These are phyloP conservation scores for Penicillium capsulatum DNA, from an alignment of 2,329 filamentous ascomycete species.

Conservation along the genomic window DNA sequence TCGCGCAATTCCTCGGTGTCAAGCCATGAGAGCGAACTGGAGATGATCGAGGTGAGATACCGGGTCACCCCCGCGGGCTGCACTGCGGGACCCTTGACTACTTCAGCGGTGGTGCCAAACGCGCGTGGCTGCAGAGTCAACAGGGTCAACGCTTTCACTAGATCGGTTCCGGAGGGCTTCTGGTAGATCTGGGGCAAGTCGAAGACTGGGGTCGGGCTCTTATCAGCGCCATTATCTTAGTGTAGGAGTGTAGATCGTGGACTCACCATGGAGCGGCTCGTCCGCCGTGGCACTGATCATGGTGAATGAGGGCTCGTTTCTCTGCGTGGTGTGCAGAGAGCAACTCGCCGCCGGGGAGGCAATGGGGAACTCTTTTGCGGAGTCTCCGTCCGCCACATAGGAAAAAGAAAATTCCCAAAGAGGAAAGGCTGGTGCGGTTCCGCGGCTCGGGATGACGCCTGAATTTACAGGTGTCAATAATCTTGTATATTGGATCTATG, in stretches of 20 bases:
- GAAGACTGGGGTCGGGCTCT: constrained; percentile 48
- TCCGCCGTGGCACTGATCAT: constrained; percentile 36
- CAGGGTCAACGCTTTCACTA: constrained; percentile 62
- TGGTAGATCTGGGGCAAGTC: constrained; percentile 82
- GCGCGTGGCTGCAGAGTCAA: constrained; percentile 62
- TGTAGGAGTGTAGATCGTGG: constrained; percentile 10
- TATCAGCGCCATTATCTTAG: constrained; percentile 31
- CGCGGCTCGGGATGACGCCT: constrained; percentile 25
- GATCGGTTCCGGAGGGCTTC: constrained; percentile 61
- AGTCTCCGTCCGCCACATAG: constrained; percentile 13
- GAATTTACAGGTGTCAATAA: constrained; percentile 9
- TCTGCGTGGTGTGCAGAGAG: background rate
- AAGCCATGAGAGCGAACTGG: constrained; percentile 45
- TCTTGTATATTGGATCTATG: no score
- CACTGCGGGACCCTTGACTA: constrained; percentile 30
- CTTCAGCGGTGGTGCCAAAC: constrained; percentile 32
- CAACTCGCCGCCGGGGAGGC: constrained; percentile 13
- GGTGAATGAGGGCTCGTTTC: background rate
- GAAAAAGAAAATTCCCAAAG: constrained; percentile 32
- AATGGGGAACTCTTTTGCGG: constrained; percentile 12
- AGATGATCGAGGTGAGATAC: constrained; percentile 47
- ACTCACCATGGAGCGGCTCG: constrained; percentile 39
- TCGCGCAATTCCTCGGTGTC: constrained; percentile 43
- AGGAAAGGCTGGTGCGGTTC: constrained; percentile 31
- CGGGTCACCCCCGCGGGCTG: constrained; percentile 40